These are phyloP conservation scores for Penicillium malachiteum DNA, from an alignment of 495 filamentous ascomycete species.

Conservation along the genomic window DNA sequence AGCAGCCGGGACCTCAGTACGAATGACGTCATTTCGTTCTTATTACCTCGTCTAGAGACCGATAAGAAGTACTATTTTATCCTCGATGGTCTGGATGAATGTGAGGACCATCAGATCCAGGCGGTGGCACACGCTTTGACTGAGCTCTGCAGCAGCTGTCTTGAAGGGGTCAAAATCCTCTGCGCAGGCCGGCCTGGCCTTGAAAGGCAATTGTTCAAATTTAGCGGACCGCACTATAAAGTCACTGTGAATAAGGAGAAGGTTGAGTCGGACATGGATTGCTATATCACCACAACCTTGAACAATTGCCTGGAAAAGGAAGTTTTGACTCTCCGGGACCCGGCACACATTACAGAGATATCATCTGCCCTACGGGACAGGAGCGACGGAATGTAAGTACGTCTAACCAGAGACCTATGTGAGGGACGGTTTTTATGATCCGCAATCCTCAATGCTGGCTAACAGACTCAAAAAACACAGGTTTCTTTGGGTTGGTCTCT, in stretches of 20 bases:
- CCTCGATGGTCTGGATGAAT: constrained; percentile 6
- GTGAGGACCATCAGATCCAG: background rate
- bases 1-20: background rate
- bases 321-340: constrained; percentile 5
- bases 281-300: constrained; percentile 16
- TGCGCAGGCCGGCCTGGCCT: constrained; percentile 11
- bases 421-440: no score
- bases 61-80: background rate
- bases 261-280: constrained; percentile 21
- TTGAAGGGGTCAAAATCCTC: constrained; percentile 3
- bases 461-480: no score
- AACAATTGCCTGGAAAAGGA: background rate
- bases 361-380: constrained; percentile 13
- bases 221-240: background rate
- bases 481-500: constrained; percentile 40
- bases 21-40: background rate
- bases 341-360: constrained; percentile 7
- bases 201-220: constrained; percentile 3
- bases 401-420: no score
- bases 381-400: constrained; percentile 20
- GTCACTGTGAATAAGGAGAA: constrained; percentile 3
- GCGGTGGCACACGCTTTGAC: constrained; percentile 4
- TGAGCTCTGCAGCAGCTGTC: constrained; percentile 1
- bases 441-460: no score
- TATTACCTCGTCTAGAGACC: background rate